Evolutionary conservation across 148 eudicot species (phyloP).

Genomic region (Simmondsia chinensis): DNA sequence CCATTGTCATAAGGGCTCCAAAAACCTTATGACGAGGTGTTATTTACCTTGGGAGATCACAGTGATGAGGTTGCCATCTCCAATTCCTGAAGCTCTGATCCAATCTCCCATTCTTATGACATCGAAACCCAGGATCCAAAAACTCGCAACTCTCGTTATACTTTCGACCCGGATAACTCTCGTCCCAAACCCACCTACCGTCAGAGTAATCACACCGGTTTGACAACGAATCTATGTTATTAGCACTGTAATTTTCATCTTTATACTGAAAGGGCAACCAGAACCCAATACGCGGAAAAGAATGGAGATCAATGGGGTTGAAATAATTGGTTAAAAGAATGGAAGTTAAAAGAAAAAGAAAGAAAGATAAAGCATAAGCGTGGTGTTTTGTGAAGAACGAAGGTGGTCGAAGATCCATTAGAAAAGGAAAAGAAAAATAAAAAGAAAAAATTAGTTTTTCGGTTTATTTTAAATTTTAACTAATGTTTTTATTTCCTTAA

Average conservation of each 20-base stretch:
- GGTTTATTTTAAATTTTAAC: no score
- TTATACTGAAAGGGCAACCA: conserved; percentile 4
- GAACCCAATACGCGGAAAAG: conserved; percentile 5
- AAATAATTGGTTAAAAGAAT: conserved; percentile 10
- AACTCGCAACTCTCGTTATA: conserved; percentile 62
- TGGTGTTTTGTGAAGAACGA: conserved; percentile 17
- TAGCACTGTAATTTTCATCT: neutral
- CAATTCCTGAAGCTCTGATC: conserved; percentile 53
- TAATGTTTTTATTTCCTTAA: no score
- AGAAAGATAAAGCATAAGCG: conserved; percentile 9
- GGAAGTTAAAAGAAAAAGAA: conserved; percentile 12
- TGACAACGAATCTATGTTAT: no score
- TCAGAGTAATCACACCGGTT: conserved; percentile 40
- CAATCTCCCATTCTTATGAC: conserved; percentile 46
- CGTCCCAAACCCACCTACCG: conserved; percentile 69
- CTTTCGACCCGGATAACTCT: conserved; percentile 8
- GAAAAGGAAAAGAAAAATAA: conserved; percentile 5
- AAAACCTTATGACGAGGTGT: no score
- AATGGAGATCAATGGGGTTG: conserved; percentile 18
- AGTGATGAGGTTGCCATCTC: conserved; percentile 60
- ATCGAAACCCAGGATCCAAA: conserved; percentile 69
- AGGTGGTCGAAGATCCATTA: conserved; percentile 45
- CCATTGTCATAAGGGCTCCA: no score
- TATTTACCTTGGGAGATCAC: conserved; percentile 71
- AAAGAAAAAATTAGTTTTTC: neutral